Evolutionary conservation across 768 basidiomycete species (phyloP).

Genomic region (Lanmaoa rubissima): DNA sequence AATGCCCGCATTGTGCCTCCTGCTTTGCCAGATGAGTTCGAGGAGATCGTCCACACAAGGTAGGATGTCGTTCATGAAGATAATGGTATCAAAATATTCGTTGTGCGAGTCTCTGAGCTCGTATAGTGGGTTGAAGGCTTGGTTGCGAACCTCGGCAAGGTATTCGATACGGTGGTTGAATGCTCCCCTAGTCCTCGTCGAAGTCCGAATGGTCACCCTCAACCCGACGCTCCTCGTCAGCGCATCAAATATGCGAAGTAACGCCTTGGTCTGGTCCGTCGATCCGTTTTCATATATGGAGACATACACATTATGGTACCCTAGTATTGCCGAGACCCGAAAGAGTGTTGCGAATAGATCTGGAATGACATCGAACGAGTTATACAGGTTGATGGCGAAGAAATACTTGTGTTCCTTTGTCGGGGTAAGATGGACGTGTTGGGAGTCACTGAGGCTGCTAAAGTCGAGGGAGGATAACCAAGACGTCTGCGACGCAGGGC

Average conservation of each 20-base stretch:
- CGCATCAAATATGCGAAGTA: constrained; percentile 92
- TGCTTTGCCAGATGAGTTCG: constrained; percentile 95
- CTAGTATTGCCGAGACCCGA: constrained; percentile 85
- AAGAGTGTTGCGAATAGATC: constrained; percentile 97
- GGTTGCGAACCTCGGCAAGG: constrained; percentile 99
- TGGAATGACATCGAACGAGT: constrained; percentile 98
- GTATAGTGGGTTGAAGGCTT: constrained; percentile 92
- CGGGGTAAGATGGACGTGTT: constrained; percentile 37
- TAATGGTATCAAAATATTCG: constrained; percentile 93
- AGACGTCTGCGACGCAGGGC: constrained; percentile 51
- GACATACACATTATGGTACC: constrained; percentile 97
- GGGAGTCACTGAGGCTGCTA: constrained; percentile 39
- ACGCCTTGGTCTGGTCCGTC: constrained; percentile 97
- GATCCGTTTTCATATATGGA: constrained; percentile 99
- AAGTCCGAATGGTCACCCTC: constrained; percentile 90
- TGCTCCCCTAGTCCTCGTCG: constrained; percentile 87
- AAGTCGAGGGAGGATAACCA: constrained; percentile 61
- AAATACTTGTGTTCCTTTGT: constrained; percentile 91
- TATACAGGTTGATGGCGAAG: constrained; percentile 99
- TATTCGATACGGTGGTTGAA: constrained; percentile 99
- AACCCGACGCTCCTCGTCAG: constrained; percentile 87
- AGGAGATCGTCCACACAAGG: constrained; percentile 97
- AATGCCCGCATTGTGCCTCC: constrained; percentile 93
- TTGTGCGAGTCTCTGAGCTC: constrained; percentile 89
- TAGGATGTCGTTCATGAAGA: constrained; percentile 99